Conservation (phyloP, 805 yeast genomes). For the Lachancea quebecensis region DNA sequence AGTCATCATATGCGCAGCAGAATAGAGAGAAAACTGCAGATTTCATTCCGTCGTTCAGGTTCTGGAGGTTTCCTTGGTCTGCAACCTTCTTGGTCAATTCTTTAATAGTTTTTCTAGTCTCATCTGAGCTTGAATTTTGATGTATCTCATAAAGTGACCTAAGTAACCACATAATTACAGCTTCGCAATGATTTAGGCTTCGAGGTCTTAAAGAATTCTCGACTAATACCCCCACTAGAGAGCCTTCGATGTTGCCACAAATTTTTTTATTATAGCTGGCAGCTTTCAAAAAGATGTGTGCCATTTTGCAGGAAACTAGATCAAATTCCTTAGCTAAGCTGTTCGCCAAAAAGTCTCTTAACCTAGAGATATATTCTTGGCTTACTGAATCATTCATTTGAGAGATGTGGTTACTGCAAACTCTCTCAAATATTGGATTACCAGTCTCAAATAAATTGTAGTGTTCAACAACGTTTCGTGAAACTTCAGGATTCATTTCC, state of each 20-base stretch:
- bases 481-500: slow-evolving; percentile 36
- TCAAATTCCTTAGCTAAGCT: not conserved
- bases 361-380: slow-evolving; percentile 10
- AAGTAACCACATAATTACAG: slow-evolving; percentile 1
- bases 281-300: not conserved
- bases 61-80: not conserved
- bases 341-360: not conserved
- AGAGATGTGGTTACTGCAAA: slow-evolving; percentile 38
- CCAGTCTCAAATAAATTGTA: slow-evolving; percentile 12
- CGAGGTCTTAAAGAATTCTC: not conserved
- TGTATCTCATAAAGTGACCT: not conserved
- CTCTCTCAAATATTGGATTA: slow-evolving; percentile 27
- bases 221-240: not conserved
- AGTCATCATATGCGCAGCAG: slow-evolving; percentile 11
- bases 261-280: not conserved
- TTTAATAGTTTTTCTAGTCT: not conserved
- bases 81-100: not conserved
- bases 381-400: slow-evolving; percentile 33
- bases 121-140: not conserved
- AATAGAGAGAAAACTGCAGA: slow-evolving; percentile 28
- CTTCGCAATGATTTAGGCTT: not conserved
- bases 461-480: slow-evolving; percentile 14
- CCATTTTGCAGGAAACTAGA: not conserved
- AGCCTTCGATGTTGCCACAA: not conserved
- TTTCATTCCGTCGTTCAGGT: not conserved